These are phyloP conservation scores for Monotropa hypopitys DNA, from an alignment of 179 eudicot genomes.

Conservation along the genomic window DNA sequence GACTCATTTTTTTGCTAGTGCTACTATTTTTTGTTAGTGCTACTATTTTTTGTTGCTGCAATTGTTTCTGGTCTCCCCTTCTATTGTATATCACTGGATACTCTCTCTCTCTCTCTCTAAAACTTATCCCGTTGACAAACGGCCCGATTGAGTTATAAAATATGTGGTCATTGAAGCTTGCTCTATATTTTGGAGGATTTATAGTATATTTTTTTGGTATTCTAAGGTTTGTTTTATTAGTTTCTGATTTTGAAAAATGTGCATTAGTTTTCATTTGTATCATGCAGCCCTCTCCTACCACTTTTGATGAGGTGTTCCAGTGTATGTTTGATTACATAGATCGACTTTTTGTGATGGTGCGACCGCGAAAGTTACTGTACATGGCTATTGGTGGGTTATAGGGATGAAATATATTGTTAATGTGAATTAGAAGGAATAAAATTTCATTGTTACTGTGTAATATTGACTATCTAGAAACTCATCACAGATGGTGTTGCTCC, in stretches of 20 bases:
- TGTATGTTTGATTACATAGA: slow-evolving; percentile 45
- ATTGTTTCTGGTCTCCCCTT: too few relatives aligned
- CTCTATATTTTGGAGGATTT: neutral
- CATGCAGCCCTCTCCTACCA: slow-evolving; percentile 16
- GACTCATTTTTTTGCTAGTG: too few relatives aligned
- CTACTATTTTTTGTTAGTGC: neutral
- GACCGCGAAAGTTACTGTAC: slow-evolving; percentile 48
- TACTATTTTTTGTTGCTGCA: too few relatives aligned
- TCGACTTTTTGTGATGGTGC: slow-evolving; percentile 36
- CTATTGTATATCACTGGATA: neutral
- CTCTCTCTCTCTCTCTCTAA: neutral
- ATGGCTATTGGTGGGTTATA: slow-evolving; percentile 50
- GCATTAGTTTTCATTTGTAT: neutral
- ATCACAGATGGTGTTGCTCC: slow-evolving; percentile 72
- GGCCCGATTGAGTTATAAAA: neutral
- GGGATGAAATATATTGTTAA: slow-evolving; percentile 5
- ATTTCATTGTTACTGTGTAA: neutral
- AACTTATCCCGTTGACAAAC: too few relatives aligned
- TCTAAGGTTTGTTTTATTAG: neutral
- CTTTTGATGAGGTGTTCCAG: slow-evolving; percentile 36
- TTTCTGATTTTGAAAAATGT: neutral
- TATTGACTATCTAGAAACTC: neutral
- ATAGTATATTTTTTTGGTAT: neutral
- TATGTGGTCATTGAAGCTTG: neutral
- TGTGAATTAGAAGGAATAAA: neutral